These are phyloP conservation scores for Parathielavia hyrcaniae DNA, from an alignment of 495 filamentous ascomycete genomes.

Conservation along the genomic window DNA sequence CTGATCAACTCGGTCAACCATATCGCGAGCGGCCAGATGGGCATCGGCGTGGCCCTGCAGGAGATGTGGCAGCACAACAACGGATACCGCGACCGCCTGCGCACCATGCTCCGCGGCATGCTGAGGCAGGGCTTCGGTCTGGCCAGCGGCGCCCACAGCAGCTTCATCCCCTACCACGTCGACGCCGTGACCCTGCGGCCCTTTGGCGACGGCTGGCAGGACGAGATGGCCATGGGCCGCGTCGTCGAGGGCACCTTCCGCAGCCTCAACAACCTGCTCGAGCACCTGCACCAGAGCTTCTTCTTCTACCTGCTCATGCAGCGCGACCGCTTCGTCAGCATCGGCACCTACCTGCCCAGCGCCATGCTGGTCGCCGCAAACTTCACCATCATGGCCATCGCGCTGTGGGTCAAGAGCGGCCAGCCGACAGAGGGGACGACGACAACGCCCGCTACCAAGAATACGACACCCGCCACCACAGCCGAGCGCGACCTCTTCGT, in stretches of 20 bases:
- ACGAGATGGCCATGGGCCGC: constrained; percentile 90
- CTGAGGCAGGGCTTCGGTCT: constrained; percentile 82
- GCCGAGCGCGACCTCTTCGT: constrained; percentile 70
- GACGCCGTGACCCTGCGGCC: constrained; percentile 91
- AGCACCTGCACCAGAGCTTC: constrained; percentile 97
- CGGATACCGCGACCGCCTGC: constrained; percentile 71
- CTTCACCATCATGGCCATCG: constrained; percentile 92
- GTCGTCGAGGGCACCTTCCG: constrained; percentile 84
- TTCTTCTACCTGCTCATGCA: constrained; percentile 97
- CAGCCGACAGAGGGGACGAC: constrained; percentile 26
- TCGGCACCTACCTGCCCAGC: constrained; percentile 93
- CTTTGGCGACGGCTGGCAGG: constrained; percentile 86
- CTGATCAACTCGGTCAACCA: constrained; percentile 89
- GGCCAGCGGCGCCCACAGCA: constrained; percentile 85
- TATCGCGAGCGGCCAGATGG: constrained; percentile 89
- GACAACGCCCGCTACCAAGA: constrained; percentile 19
- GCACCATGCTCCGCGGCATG: constrained; percentile 92
- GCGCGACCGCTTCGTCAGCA: constrained; percentile 87
- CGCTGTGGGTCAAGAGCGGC: constrained; percentile 84
- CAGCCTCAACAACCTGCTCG: constrained; percentile 90
- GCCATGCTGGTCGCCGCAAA: constrained; percentile 92
- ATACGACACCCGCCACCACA: constrained; percentile 17
- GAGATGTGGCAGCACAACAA: constrained; percentile 81
- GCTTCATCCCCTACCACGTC: constrained; percentile 96
- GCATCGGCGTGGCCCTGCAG: constrained; percentile 73